phyloP scores from a whole-genome alignment of 2,329 filamentous ascomycete genomes.

The Aurifilum marmelostoma region DNA sequence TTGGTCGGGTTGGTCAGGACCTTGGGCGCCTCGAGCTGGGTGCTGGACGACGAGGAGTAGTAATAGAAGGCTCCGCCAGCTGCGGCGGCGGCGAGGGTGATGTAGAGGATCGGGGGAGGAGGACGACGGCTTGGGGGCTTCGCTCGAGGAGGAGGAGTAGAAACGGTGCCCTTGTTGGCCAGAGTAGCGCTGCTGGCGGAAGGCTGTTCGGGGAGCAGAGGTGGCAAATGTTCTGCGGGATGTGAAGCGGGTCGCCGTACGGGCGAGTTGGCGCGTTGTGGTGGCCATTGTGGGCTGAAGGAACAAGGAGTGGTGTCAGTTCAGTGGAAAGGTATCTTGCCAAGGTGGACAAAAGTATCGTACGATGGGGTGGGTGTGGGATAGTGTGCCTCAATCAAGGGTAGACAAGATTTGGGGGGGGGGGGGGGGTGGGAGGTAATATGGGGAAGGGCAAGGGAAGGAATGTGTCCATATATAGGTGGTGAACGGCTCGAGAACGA shows the following conservation, averaged over 20 bases:
- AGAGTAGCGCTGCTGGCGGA: conserved; percentile 66
- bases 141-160: conserved; percentile 74
- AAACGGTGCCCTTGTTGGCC: conserved; percentile 63
- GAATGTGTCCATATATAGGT: not conserved
- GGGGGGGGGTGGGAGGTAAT: too few species aligned
- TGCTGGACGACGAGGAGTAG: conserved; percentile 65
- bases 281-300: conserved; percentile 42
- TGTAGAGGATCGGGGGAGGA: conserved; percentile 56
- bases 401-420: not conserved
- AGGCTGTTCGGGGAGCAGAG: conserved; percentile 64
- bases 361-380: not conserved
- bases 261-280: conserved; percentile 58
- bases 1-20: conserved; percentile 70
- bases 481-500: not conserved
- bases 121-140: conserved; percentile 56
- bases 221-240: conserved; percentile 60
- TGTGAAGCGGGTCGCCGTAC: conserved; percentile 61
- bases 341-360: not conserved
- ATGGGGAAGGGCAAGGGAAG: too few species aligned
- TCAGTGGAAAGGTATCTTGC: not conserved
- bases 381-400: too few species aligned
- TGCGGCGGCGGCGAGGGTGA: conserved; percentile 62
- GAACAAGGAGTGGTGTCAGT: conserved; percentile 28
- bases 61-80: conserved; percentile 66
- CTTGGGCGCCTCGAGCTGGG: conserved; percentile 53